Base-by-base conservation (phyloP, 2,329 filamentous ascomycete genomes). In the Pseudocercospora eumusae region DNA sequence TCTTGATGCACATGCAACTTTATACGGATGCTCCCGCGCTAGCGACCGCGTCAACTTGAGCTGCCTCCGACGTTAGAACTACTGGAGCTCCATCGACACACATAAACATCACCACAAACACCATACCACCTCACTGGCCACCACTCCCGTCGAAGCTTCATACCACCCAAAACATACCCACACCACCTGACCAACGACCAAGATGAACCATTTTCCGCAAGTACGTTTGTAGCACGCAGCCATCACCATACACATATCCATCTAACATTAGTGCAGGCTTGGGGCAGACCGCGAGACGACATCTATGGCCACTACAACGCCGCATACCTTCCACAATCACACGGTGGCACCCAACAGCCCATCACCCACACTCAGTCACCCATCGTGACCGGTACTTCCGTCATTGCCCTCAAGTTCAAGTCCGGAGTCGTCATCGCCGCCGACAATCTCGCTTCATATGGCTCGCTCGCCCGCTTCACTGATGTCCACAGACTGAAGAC, bases 401-500 rank as follows among this genome's bases (percentile, higher is more conserved):
- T 99, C 66, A 80, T 99, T 61, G 95, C 89, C 67, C 85, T 97
- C 76, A 98, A 98, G 83, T 99, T 92, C 84, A 93, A 92, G 75
- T 91, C 93, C 70, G 95, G 95, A 74, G 92, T 99, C 67, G 93
- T 96, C 73, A 93, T 99, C 76, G 95, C 93, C 57, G 92, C 95
- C 72, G 95, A 99, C 79, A 99, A 98, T 82, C 82, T 99, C 68
- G 95, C 95, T 70, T 99, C 95, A 62, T 99, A 99, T 79, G 95
- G 95, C 76, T 97, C 95, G 61, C 90, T 82, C 69, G 93, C 95
- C 64, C 92, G 95, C 75, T 99, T 98, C 84, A 93, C 91, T 73
- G 90, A 97, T 77, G 92, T 98, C 76, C 96, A 97, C 82, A 93
- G 95, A 75, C 88, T 99, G 69, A 92, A 92, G 72, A 85, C 87